Base-by-base conservation (phyloP, 805 yeast species). In the Candida endomychidarum region DNA sequence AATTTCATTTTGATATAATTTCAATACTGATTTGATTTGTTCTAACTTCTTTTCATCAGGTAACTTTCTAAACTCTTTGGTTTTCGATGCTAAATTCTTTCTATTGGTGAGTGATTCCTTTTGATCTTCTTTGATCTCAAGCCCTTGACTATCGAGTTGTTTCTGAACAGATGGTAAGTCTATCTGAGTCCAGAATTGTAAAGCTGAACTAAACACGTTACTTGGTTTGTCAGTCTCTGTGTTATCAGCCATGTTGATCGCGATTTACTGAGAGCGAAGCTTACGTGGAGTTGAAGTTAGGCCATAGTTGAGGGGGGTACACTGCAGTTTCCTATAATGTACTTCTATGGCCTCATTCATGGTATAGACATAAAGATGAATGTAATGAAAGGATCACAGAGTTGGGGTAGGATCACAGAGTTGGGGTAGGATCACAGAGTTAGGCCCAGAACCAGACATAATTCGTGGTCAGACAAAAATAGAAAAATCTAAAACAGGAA, bases 1-100 rank as follows among this genome's bases (percentile, higher is more conserved):
- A 52, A 91, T 86, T 56, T 89, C 97, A 41, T 81, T 77, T 61
- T 91, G 99, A 56, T 93, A 91, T 31, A 79, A 70, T 53, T 80
- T 80, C 46, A 91, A 71, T 25, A 91, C 68, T n/a, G 72, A 63
- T 45, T 84, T 83, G 56, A 85, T 59, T 53, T 81, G 82, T 1
- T 57, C 66, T 34, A 89, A 64, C 58, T 88, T 90, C 37, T 77
- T 82, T 10, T 72, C 78, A 40, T 83, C 86, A 0, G 73, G 69
- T 19, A 88, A 65, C 55, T 83, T 87, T 57, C 81, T 80, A 65
- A 91, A 93, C 33, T 74, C 81, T 53, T 91, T 91, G n/a, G 99
- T 93, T 56, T 79, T 80, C 3, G 81, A 62, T 0, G 98, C 95
- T 36, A 91, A 65, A 23, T 76, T 78, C 58, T 86, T 87, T 47